Evolutionary conservation across 495 filamentous ascomycete genomes (phyloP).

Genomic region (Hamigera avellanea): DNA sequence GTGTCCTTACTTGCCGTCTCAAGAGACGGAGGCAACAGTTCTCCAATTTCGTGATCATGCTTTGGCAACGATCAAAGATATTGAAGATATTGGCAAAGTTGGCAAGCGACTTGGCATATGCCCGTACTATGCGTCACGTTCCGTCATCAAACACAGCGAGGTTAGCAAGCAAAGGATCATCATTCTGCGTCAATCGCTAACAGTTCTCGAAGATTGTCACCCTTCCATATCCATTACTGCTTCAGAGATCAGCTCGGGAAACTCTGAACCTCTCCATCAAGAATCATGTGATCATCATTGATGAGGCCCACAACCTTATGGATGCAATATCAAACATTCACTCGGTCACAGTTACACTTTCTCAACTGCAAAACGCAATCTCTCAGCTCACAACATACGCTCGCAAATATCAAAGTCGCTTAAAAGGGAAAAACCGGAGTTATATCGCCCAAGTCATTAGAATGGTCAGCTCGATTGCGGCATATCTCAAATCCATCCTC

Average conservation of each 20-base stretch:
- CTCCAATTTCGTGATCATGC: slow-evolving; percentile 82
- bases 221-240: slow-evolving; percentile 79
- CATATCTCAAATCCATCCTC: slow-evolving; percentile 39
- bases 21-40: slow-evolving; percentile 57
- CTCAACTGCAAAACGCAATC: slow-evolving; percentile 59
- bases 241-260: slow-evolving; percentile 83
- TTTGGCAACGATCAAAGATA: slow-evolving; percentile 77
- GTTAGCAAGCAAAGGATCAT: slow-evolving; percentile 19
- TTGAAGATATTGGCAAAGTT: slow-evolving; percentile 74
- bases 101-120: slow-evolving; percentile 76
- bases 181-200: neutral
- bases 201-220: slow-evolving; percentile 65
- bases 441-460: slow-evolving; percentile 82
- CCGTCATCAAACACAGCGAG: slow-evolving; percentile 70
- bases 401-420: slow-evolving; percentile 72
- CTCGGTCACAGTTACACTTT: slow-evolving; percentile 62
- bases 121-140: slow-evolving; percentile 88
- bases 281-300: slow-evolving; percentile 81
- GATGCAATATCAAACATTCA: slow-evolving; percentile 84
- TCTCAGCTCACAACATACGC: slow-evolving; percentile 71
- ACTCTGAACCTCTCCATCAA: slow-evolving; percentile 78
- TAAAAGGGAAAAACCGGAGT: slow-evolving; percentile 86
- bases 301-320: slow-evolving; percentile 97
- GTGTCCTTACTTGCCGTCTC: slow-evolving; percentile 69
- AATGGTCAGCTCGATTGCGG: slow-evolving; percentile 62